These are phyloP conservation scores for Phytophthora colocasiae DNA, from an alignment of 352 stramenopile species.

Conservation along the genomic window DNA sequence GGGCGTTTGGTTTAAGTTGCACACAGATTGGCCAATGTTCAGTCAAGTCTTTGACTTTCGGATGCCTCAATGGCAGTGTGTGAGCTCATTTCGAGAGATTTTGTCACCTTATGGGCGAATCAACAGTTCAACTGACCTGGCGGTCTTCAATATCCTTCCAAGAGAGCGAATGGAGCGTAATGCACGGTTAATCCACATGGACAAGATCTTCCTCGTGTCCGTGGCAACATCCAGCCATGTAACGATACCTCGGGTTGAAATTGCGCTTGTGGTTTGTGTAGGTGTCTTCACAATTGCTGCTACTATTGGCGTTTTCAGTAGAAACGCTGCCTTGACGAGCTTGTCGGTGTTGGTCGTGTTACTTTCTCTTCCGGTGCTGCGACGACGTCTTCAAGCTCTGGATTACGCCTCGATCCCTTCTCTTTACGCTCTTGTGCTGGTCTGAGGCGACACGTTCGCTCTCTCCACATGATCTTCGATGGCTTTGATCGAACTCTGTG, in stretches of 20 bases:
- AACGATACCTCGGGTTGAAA: slow-evolving; percentile 34
- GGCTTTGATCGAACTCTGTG: slow-evolving; percentile 65
- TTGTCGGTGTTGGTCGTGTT: slow-evolving; percentile 1
- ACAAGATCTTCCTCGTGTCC: slow-evolving; percentile 64
- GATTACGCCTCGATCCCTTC: slow-evolving; percentile 70
- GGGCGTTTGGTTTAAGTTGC: slow-evolving; percentile 56
- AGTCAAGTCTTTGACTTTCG: slow-evolving; percentile 55
- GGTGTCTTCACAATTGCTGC: slow-evolving; percentile 11
- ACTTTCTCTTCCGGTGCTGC: slow-evolving; percentile 3
- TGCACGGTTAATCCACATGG: slow-evolving; percentile 51
- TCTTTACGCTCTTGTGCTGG: slow-evolving; percentile 48
- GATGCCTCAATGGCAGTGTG: slow-evolving; percentile 64
- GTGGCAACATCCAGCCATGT: slow-evolving; percentile 59
- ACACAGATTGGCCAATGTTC: slow-evolving; percentile 44
- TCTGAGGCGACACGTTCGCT: slow-evolving; percentile 53
- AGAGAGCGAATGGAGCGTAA: slow-evolving; percentile 50
- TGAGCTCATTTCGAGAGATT: slow-evolving; percentile 36
- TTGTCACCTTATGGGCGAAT: slow-evolving; percentile 47
- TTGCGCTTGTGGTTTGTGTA: slow-evolving; percentile 15
- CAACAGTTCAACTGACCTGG: slow-evolving; percentile 53
- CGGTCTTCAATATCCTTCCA: slow-evolving; percentile 62
- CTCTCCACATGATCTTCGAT: slow-evolving; percentile 63
- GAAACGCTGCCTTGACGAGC: neutral
- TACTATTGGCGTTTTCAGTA: slow-evolving; percentile 4
- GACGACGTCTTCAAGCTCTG: slow-evolving; percentile 33